These are phyloP conservation scores for Aspergillus ostianus DNA, from an alignment of 495 filamentous ascomycete species.

Conservation along the genomic window DNA sequence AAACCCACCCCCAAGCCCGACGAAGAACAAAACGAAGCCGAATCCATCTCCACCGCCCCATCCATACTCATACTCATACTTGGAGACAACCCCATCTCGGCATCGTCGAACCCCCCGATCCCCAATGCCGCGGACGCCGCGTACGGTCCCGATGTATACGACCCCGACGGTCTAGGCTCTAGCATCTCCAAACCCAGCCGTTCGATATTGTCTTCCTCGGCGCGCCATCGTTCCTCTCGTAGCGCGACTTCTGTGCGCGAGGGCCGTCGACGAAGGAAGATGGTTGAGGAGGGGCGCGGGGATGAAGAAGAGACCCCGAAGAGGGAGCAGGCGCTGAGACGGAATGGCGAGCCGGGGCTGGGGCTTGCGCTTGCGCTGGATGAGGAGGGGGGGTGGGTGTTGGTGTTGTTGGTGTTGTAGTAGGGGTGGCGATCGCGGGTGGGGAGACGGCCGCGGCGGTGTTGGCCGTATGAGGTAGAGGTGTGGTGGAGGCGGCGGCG, in stretches of 20 bases:
- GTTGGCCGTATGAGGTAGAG: neutral
- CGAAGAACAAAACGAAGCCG: neutral
- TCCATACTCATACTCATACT: conserved; percentile 20
- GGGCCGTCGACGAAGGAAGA: conserved; percentile 39
- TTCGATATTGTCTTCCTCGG: conserved; percentile 37
- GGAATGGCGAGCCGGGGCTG: conserved; percentile 25
- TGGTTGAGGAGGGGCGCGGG: conserved; percentile 28
- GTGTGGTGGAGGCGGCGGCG: conserved; percentile 9
- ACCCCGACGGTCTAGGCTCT: conserved; percentile 48
- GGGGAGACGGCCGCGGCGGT: conserved; percentile 5
- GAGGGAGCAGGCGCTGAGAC: conserved; percentile 8
- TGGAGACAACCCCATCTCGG: neutral
- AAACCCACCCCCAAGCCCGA: neutral
- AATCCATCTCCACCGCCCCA: conserved; percentile 16
- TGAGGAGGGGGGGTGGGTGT: conserved; percentile 20
- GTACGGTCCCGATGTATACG: conserved; percentile 15
- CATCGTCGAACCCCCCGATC: neutral
- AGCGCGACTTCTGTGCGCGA: conserved; percentile 44
- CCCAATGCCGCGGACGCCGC: neutral
- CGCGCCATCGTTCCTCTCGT: conserved; percentile 41
- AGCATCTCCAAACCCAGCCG: conserved; percentile 43
- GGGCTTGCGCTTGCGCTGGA: neutral
- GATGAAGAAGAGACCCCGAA: conserved; percentile 25
- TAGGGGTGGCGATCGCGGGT: conserved; percentile 4
- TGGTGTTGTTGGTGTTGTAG: conserved; percentile 1